phyloP scores from a whole-genome alignment of 345 rosid species.

The Brassica carinata region DNA sequence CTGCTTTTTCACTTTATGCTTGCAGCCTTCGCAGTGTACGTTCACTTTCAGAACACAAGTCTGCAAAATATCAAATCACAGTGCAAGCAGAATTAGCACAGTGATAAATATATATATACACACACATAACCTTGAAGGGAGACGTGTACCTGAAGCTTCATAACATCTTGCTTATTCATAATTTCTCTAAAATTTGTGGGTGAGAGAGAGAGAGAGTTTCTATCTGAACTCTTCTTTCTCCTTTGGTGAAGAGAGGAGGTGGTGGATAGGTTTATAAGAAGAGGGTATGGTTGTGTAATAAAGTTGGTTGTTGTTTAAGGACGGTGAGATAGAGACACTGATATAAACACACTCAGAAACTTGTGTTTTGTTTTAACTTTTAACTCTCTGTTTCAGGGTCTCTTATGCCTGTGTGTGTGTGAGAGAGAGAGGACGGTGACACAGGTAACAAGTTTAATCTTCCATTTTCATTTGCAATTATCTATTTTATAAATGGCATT shows the following conservation, averaged over 20 bases:
- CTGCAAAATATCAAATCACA: conserved; percentile 47
- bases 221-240: not conserved
- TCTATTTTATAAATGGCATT: not conserved
- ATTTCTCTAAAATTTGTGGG: conserved; percentile 2
- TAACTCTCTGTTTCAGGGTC: conserved; percentile 38
- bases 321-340: conserved; percentile 25
- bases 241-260: conserved; percentile 10
- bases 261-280: conserved; percentile 20
- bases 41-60: conserved; percentile 80
- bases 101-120: not conserved
- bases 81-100: not conserved
- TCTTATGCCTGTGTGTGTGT: conserved; percentile 9
- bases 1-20: conserved; percentile 72
- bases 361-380: conserved; percentile 37
- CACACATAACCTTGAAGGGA: not conserved
- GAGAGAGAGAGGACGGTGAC: conserved; percentile 41
- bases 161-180: conserved; percentile 46
- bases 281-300: conserved; percentile 27
- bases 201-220: conserved; percentile 4
- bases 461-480: conserved; percentile 13
- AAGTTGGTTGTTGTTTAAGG: conserved; percentile 38
- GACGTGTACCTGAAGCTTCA: conserved; percentile 66
- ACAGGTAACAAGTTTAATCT: conserved; percentile 36
- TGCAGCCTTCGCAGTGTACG: conserved; percentile 95
- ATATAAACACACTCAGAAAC: conserved; percentile 34